Conservation (phyloP, 164 flowering plant species). For the Malania oleifera region DNA sequence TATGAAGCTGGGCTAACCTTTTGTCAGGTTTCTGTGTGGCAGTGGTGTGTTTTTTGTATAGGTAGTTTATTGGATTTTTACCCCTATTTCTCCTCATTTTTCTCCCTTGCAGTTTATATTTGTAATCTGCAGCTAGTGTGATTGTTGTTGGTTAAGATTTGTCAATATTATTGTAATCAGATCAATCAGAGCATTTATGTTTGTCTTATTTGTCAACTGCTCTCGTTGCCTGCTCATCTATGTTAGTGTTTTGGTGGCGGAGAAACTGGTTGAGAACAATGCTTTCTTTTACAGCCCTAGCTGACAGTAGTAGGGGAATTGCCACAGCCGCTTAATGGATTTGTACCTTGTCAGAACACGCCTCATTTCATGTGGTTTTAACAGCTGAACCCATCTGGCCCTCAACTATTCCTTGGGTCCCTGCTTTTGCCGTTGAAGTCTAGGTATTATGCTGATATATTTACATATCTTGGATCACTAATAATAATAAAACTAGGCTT, state of each 20-base stretch:
- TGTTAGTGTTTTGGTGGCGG: background rate
- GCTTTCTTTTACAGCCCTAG: too few relatives aligned
- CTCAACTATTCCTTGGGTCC: too few relatives aligned
- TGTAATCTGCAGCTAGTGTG: constrained; percentile 56
- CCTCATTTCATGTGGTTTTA: too few relatives aligned
- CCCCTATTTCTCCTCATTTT: background rate
- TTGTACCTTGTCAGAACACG: too few relatives aligned
- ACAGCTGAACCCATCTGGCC: too few relatives aligned
- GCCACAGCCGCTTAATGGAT: too few relatives aligned
- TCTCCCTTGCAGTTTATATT: constrained; percentile 17
- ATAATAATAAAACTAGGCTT: too few relatives aligned
- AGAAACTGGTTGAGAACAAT: too few relatives aligned
- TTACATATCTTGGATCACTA: too few relatives aligned
- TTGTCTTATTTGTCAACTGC: constrained; percentile 20
- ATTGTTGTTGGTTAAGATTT: constrained; percentile 29
- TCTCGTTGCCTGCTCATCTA: constrained; percentile 8
- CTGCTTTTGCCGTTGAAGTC: too few relatives aligned
- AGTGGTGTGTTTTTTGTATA: constrained; percentile 36
- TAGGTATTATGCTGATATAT: too few relatives aligned
- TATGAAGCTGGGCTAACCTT: constrained; percentile 55
- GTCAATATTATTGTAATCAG: constrained; percentile 48
- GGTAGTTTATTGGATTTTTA: constrained; percentile 26
- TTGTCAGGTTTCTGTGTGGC: constrained; percentile 28
- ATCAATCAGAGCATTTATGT: constrained; percentile 29
- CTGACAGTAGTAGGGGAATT: too few relatives aligned